Evolutionary conservation across 2,329 filamentous ascomycete genomes (phyloP).

Genomic region (Teratosphaeria viscida): DNA sequence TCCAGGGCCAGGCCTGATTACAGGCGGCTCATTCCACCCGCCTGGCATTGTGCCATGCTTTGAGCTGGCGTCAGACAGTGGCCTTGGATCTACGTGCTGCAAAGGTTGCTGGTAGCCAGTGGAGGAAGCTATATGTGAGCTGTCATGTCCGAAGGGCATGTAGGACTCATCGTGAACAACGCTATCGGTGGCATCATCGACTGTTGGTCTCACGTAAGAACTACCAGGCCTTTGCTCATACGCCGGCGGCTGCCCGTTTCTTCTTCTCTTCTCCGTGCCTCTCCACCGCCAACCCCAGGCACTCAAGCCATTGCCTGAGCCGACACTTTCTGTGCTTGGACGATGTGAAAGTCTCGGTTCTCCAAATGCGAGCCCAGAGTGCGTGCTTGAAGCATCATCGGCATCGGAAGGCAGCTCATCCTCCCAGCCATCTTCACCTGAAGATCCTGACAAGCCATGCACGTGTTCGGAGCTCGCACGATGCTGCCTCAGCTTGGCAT

Average conservation of each 20-base stretch:
- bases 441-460: slow-evolving; percentile 19
- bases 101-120: slow-evolving; percentile 30
- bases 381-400: slow-evolving; percentile 43
- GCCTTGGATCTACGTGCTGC: slow-evolving; percentile 56
- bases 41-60: slow-evolving; percentile 20
- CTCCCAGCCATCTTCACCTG: slow-evolving; percentile 49
- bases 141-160: slow-evolving; percentile 7
- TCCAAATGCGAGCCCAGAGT: slow-evolving; percentile 53
- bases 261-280: slow-evolving; percentile 36
- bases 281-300: slow-evolving; percentile 55
- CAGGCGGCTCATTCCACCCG: slow-evolving; percentile 17
- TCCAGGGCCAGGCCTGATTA: slow-evolving; percentile 46
- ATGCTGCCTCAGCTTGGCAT: background rate
- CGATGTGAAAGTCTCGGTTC: slow-evolving; percentile 29
- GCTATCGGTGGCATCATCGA: slow-evolving; percentile 24
- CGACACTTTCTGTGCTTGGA: slow-evolving; percentile 43
- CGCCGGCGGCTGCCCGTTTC: slow-evolving; percentile 5
- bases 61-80: slow-evolving; percentile 52
- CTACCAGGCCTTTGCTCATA: slow-evolving; percentile 17
- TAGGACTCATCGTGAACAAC: slow-evolving; percentile 35
- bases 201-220: slow-evolving; percentile 29
- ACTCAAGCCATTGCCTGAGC: slow-evolving; percentile 32
- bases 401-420: slow-evolving; percentile 43
- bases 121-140: slow-evolving; percentile 1
- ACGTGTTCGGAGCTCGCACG: background rate